These are phyloP conservation scores for Hyaloscypha bicolor DNA, from an alignment of 495 filamentous ascomycete species.

Conservation along the genomic window DNA sequence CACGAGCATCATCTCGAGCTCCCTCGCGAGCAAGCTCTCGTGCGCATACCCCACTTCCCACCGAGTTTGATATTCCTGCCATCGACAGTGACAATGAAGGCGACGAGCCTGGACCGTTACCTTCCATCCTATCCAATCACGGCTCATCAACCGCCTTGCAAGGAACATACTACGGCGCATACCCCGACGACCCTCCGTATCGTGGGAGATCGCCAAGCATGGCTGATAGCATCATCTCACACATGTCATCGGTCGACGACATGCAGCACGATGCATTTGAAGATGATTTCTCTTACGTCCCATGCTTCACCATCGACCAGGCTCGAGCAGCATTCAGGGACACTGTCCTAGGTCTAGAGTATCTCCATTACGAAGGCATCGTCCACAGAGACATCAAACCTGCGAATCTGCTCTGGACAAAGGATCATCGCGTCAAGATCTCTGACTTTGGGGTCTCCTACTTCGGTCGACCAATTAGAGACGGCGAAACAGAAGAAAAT, in stretches of 20 bases:
- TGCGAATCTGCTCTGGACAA: constrained; percentile 90
- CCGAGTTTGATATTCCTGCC: constrained; percentile 44
- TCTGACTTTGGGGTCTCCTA: constrained; percentile 99
- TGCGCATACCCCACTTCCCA: constrained; percentile 33
- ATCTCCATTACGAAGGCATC: constrained; percentile 94
- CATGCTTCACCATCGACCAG: constrained; percentile 82
- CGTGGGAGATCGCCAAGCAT: constrained; percentile 63
- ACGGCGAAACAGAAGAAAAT: constrained; percentile 76
- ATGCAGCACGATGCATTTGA: constrained; percentile 59
- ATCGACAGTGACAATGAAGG: constrained; percentile 46
- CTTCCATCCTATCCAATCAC: constrained; percentile 41
- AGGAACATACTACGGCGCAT: constrained; percentile 74
- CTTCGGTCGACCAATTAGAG: constrained; percentile 78
- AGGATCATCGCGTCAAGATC: constrained; percentile 88
- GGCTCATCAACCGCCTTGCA: constrained; percentile 63
- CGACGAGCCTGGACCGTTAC: constrained; percentile 46
- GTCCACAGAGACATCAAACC: constrained; percentile 99
- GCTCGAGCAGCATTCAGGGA: constrained; percentile 90
- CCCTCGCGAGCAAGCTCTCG: constrained; percentile 40
- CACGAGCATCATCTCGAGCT: constrained; percentile 45
- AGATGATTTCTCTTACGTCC: constrained; percentile 89
- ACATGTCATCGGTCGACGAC: constrained; percentile 58
- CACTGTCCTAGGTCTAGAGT: constrained; percentile 91
- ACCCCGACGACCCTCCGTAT: constrained; percentile 54
- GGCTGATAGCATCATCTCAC: constrained; percentile 62